Base-by-base conservation (phyloP, 2,329 filamentous ascomycete species). In the Dothiorella sarmentorum region DNA sequence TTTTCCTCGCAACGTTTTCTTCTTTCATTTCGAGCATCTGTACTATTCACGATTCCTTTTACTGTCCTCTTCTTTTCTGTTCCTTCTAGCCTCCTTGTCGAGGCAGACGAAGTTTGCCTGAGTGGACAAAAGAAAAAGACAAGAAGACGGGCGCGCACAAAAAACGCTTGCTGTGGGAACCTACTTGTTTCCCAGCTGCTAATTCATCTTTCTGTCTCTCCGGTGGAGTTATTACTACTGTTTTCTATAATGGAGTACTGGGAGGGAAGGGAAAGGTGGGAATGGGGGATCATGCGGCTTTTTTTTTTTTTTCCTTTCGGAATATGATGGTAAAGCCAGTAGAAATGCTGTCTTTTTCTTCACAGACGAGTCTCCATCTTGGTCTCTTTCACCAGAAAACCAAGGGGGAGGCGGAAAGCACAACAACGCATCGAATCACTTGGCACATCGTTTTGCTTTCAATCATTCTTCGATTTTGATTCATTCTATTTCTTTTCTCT, bases 271-370 rank as follows among this genome's bases (percentile, higher is more conserved):
- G n/a, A n/a, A n/a, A n/a, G n/a, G n/a, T n/a, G n/a, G n/a, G n/a
- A n/a, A n/a, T n/a, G n/a, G n/a, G n/a, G n/a, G n/a, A n/a, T n/a
- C n/a, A n/a, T n/a, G n/a, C n/a, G n/a, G n/a, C n/a, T n/a, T n/a
- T n/a, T n/a, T n/a, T n/a, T n/a, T n/a, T n/a, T n/a, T n/a, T n/a
- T n/a, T n/a, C n/a, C n/a, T 53, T 53, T 53, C 35, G 33, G 49
- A 37, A 53, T 38, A 53, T 53, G 49, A 40, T n/a, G 49, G 49
- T 53, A 53, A 45, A n/a, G n/a, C n/a, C 49, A 24, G 49, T 53
- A 53, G 49, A 53, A 29, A 53, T 29, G 49, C 33, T 53, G 33
- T 35, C 29, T 53, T 53, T 40, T 53, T 53, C 11, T 13, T 37
- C 18, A 37, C 45, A 26, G 22, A 37, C 31, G 11, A 51, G 11